A percentile compares a stretch with the other conserved stretches of the same genome.
phyloP scores from a whole-genome alignment of 192 early-diverging fungal species.

The Entomortierella lignicola region DNA sequence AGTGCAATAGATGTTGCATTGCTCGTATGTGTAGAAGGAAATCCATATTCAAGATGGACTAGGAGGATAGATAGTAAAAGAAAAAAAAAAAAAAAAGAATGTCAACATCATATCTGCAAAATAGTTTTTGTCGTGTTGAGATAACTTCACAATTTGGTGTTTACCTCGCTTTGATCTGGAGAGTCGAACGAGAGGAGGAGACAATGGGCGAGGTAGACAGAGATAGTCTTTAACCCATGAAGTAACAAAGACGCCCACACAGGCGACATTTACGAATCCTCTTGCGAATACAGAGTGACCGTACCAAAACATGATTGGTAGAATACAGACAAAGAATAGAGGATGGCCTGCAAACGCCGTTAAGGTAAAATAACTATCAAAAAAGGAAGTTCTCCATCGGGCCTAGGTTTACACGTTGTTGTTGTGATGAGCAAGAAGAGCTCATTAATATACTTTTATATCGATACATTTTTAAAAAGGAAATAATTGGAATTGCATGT shows the following conservation, averaged over 20 bases:
- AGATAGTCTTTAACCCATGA: conserved; percentile 78
- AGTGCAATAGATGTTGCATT: conserved; percentile 82
- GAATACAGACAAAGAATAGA: conserved; percentile 83
- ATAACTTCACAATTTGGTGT: too few species aligned
- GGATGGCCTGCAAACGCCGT: conserved; percentile 88
- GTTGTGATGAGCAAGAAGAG: too few species aligned
- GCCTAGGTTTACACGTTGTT: conserved; percentile 37
- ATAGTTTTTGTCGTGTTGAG: too few species aligned
- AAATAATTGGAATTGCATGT: too few species aligned
- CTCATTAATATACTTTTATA: too few species aligned
- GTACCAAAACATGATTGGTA: conserved; percentile 86
- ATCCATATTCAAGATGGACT: conserved; percentile 89
- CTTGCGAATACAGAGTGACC: conserved; percentile 71
- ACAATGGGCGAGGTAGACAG: conserved; percentile 83
- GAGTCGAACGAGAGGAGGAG: conserved; percentile 76
- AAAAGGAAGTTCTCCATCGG: conserved; percentile 56
- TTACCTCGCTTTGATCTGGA: conserved; percentile 52
- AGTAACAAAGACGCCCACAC: conserved; percentile 44
- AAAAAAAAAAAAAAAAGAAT: not conserved
- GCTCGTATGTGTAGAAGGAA: conserved; percentile 90
- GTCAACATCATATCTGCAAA: too few species aligned
- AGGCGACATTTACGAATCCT: conserved; percentile 55
- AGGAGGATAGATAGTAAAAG: conserved; percentile 6
- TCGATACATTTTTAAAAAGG: too few species aligned
- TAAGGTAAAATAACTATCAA: conserved; percentile 76